Evolutionary conservation across 164 flowering plant species (phyloP).

Genomic region (Dillenia suffruticosa): DNA sequence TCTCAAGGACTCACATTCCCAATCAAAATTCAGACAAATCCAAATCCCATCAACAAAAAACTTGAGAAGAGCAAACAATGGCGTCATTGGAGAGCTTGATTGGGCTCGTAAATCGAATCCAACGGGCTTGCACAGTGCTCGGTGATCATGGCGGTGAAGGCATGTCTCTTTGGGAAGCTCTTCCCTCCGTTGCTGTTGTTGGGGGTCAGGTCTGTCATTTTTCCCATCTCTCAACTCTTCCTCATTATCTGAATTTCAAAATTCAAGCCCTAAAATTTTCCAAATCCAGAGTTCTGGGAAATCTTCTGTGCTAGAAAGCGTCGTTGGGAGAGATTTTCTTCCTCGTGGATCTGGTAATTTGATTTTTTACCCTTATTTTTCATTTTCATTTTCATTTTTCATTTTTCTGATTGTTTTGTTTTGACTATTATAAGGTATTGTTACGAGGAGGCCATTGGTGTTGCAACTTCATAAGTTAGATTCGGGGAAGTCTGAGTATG

Average conservation of each 20-base stretch:
- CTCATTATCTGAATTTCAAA: background rate
- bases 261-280: background rate
- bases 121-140: constrained; percentile 89
- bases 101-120: constrained; percentile 88
- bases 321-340: constrained; percentile 94
- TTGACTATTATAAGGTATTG: constrained; percentile 56
- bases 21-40: too few relatives aligned
- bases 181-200: constrained; percentile 95
- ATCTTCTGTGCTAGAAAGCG: constrained; percentile 94
- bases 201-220: constrained; percentile 76
- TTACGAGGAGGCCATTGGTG: constrained; percentile 97
- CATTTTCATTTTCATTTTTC: background rate
- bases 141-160: constrained; percentile 99
- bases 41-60: too few relatives aligned
- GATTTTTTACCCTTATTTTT: background rate
- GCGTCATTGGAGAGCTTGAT: constrained; percentile 95
- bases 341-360: constrained; percentile 97
- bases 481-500: constrained; percentile 52
- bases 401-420: background rate
- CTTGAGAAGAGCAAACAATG: constrained; percentile 27
- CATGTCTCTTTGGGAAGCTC: constrained; percentile 99
- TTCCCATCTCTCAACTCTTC: background rate
- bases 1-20: too few relatives aligned
- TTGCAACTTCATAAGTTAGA: constrained; percentile 88
- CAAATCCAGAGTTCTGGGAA: constrained; percentile 85